These are phyloP conservation scores for Saccharomycopsis babjevae DNA, from an alignment of 805 yeast species.

Conservation along the genomic window DNA sequence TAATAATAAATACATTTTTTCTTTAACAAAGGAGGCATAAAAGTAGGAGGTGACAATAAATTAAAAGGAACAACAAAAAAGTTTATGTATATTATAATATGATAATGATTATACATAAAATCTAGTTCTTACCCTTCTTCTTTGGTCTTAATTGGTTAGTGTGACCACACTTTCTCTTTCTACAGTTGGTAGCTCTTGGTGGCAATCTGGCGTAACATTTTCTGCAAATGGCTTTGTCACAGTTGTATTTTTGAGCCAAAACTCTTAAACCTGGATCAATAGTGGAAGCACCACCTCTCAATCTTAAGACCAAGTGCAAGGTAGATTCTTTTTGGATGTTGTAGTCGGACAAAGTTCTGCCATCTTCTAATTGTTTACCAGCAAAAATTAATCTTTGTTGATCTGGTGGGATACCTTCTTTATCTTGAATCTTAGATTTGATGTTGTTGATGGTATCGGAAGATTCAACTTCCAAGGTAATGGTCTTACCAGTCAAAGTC, in stretches of 20 bases:
- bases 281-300: conserved; percentile 83
- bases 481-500: conserved; percentile 85
- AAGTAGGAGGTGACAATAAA: background rate
- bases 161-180: conserved; percentile 99
- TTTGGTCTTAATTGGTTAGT: conserved; percentile 99
- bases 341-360: conserved; percentile 98
- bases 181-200: conserved; percentile 99
- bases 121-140: conserved; percentile 56
- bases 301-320: conserved; percentile 88
- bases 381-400: conserved; percentile 99
- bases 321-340: conserved; percentile 99
- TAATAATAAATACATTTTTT: conserved; percentile 1
- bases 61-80: background rate
- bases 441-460: conserved; percentile 98
- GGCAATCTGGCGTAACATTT: conserved; percentile 99
- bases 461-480: conserved; percentile 97
- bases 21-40: background rate
- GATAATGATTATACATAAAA: background rate
- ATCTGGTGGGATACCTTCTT: conserved; percentile 99
- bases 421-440: conserved; percentile 97
- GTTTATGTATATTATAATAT: background rate
- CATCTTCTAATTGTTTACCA: conserved; percentile 99
- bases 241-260: conserved; percentile 98
- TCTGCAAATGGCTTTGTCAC: conserved; percentile 98
- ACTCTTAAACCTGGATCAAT: conserved; percentile 99